Base-by-base conservation (phyloP, 140 eudicot genomes). In the Cichorium intybus region DNA sequence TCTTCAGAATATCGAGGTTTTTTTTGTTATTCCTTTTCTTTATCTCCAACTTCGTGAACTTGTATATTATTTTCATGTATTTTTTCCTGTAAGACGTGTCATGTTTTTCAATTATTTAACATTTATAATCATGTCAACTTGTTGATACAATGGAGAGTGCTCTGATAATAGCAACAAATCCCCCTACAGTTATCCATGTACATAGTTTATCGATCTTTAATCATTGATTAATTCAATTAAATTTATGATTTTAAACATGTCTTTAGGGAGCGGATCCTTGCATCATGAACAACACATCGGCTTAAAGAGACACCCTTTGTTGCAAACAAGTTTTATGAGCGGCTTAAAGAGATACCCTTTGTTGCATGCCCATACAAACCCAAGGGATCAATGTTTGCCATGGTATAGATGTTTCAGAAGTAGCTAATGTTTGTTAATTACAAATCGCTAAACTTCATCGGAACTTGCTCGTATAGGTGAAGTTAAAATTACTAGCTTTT, bases 141-240 rank as follows among this genome's bases (percentile, higher is more conserved):
- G 75, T 69, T 11, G 77, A 72, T 28, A 47, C 74, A 60, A 55
- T 87, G 9, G 61, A 50, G 62, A 24, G 66, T 35, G 68, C 51
- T 64, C 79, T 84, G 22, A 31, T 39, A 17, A 68, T 87, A 41
- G 18, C 76, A 3, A 51, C 71, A 9, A 85, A 79, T 54, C 80
- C 95, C 20, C 66, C 79, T 14, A 81, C 92, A 3, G 60, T 79
- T 8, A 67, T 82, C 60, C 92, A 81, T 83, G 85, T 85, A 56
- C 10, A 28, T 56, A 2, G 23, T 33, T 50, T 7, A 15, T 4
- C 5, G 14, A 22, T 23, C 5, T 60, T 37, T 14, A 16, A 39
- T 12, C 17, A 39, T 11, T 12, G 46, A 39, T 5, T 39, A 5
- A 10, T 39, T 39, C n/a, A 39, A 8, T 11, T 39, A 11, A 12